Conservation (phyloP, 2,329 filamentous ascomycete species). For the Paraphaeosphaeria minitans region DNA sequence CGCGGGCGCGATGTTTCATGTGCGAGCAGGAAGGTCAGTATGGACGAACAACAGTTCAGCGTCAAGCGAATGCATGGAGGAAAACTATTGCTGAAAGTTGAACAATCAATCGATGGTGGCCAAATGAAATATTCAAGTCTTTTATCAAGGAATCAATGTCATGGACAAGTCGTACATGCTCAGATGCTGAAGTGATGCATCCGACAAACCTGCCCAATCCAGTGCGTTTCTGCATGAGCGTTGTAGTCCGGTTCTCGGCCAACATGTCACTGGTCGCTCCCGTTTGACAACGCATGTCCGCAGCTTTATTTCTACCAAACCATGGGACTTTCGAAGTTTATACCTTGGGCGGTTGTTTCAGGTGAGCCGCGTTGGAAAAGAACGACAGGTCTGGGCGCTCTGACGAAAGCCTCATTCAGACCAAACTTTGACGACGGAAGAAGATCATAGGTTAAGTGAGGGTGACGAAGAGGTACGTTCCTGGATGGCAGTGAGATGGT, state of each 20-base stretch:
- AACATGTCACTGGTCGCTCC: background rate
- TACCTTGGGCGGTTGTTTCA: background rate
- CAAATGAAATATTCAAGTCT: too few relatives aligned
- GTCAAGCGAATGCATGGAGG: background rate
- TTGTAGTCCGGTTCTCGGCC: background rate
- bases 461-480: background rate
- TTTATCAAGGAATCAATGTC: too few relatives aligned
- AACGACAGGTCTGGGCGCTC: slow-evolving; percentile 3
- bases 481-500: background rate
- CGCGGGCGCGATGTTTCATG: slow-evolving; percentile 4
- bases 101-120: background rate
- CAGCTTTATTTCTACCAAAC: background rate
- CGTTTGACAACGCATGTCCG: background rate
- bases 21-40: background rate
- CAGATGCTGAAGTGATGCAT: background rate
- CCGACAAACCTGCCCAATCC: background rate
- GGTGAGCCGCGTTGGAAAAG: slow-evolving; percentile 1
- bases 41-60: background rate
- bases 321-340: background rate
- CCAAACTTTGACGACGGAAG: background rate
- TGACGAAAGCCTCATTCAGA: slow-evolving; percentile 4
- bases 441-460: background rate
- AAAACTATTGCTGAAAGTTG: background rate
- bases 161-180: too few relatives aligned
- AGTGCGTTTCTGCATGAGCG: background rate